Percentiles rank a stretch among this genome's conserved stretches.
These are phyloP conservation scores for Sphaerostilbella broomeana DNA, from an alignment of 2,329 filamentous ascomycete species.

Conservation along the genomic window DNA sequence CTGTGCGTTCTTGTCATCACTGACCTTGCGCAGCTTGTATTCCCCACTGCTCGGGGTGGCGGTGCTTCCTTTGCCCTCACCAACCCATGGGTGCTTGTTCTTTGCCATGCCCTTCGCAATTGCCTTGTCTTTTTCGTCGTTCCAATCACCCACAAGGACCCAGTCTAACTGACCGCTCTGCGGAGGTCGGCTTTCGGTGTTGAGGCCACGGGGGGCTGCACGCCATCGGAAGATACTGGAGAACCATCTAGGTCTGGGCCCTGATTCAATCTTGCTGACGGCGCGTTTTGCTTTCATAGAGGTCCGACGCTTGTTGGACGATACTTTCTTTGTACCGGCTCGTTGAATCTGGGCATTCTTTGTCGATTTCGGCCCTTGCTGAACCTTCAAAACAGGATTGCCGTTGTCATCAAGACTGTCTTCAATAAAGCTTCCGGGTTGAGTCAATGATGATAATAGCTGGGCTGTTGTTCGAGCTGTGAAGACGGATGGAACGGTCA, in stretches of 20 bases:
- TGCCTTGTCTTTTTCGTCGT: slow-evolving; percentile 44
- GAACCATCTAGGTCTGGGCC: slow-evolving; percentile 36
- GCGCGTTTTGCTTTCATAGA: slow-evolving; percentile 22
- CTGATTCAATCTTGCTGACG: slow-evolving; percentile 20
- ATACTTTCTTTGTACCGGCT: slow-evolving; percentile 22
- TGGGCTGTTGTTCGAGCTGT: slow-evolving; percentile 93
- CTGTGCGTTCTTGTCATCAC: slow-evolving; percentile 6
- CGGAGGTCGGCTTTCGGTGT: slow-evolving; percentile 57
- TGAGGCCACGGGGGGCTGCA: slow-evolving; percentile 23
- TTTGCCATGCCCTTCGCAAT: slow-evolving; percentile 34
- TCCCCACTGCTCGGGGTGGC: slow-evolving; percentile 68
- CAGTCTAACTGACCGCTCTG: slow-evolving; percentile 70
- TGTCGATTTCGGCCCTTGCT: slow-evolving; percentile 38
- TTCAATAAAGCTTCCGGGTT: slow-evolving; percentile 58
- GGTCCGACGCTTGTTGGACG: slow-evolving; percentile 3
- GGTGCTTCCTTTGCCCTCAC: slow-evolving; percentile 54
- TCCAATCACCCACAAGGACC: slow-evolving; percentile 62
- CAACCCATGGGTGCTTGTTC: slow-evolving; percentile 13
- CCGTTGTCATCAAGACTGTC: slow-evolving; percentile 55
- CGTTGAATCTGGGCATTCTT: slow-evolving; percentile 23
- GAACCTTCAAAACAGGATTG: slow-evolving; percentile 48
- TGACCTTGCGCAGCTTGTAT: slow-evolving; percentile 37
- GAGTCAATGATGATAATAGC: slow-evolving; percentile 79
- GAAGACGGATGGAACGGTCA: slow-evolving; percentile 90
- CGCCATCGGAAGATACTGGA: slow-evolving; percentile 35